phyloP scores from a whole-genome alignment of 208 protist species.

The Trypanosoma brucei region DNA sequence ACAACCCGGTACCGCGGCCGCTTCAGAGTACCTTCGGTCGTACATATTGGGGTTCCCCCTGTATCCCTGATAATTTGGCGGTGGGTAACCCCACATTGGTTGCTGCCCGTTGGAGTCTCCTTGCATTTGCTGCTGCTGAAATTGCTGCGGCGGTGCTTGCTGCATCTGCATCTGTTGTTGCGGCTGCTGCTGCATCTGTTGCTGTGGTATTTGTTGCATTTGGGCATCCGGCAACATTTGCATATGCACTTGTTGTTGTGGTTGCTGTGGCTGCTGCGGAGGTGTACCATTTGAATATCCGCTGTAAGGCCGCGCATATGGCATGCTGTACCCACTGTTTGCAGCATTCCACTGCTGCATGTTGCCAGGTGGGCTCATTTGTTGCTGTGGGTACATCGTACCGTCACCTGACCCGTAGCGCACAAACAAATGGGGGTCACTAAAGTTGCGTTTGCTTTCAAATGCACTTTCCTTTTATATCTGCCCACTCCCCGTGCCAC shows the following conservation, averaged over 20 bases:
- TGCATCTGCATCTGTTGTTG: background rate
- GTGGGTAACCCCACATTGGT: conserved; percentile 7
- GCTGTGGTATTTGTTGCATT: background rate
- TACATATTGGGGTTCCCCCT: background rate
- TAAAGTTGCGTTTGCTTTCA: too few relatives aligned
- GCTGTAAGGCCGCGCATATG: conserved; percentile 5
- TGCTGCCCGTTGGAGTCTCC: background rate
- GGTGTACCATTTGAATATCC: background rate
- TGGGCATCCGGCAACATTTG: background rate
- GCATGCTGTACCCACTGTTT: background rate
- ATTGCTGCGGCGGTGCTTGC: too few relatives aligned
- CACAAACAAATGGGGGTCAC: too few relatives aligned
- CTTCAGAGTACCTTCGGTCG: conserved; percentile 2
- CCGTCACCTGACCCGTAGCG: background rate
- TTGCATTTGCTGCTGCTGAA: too few relatives aligned
- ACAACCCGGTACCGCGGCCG: conserved; percentile 1
- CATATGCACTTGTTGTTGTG: conserved; percentile 1
- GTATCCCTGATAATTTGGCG: conserved; percentile 11
- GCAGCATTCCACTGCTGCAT: conserved; percentile 2
- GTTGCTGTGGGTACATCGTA: conserved; percentile 4
- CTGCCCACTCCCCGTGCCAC: too few relatives aligned
- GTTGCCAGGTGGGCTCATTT: background rate
- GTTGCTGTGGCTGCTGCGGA: conserved; percentile 1
- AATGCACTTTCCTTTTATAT: too few relatives aligned
- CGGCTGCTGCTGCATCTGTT: conserved; percentile 8